These are phyloP conservation scores for Clausena lansium DNA, from an alignment of 345 rosid genomes.

Conservation along the genomic window DNA sequence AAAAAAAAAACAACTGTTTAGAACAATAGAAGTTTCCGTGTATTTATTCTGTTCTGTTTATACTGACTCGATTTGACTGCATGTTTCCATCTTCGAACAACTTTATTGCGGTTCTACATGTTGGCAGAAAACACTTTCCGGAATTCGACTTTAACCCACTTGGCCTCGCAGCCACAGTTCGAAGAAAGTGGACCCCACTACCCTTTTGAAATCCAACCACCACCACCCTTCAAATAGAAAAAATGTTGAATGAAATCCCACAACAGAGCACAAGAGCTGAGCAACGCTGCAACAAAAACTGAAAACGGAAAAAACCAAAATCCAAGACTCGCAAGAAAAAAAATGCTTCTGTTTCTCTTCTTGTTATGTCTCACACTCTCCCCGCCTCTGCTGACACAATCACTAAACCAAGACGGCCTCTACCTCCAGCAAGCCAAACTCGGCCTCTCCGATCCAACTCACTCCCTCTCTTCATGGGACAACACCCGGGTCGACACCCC, in stretches of 20 bases:
- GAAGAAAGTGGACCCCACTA: background rate
- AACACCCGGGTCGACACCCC: conserved; percentile 59
- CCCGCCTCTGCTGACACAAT: conserved; percentile 11
- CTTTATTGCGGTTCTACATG: background rate
- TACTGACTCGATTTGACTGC: background rate
- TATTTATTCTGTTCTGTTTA: too few species aligned
- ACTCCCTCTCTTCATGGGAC: conserved; percentile 61
- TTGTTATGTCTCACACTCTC: conserved; percentile 27
- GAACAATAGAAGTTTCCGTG: too few species aligned
- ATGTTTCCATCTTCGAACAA: background rate
- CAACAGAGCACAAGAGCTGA: too few species aligned
- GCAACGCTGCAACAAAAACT: background rate
- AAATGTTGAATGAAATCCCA: too few species aligned
- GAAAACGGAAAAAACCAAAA: background rate
- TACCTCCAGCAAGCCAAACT: conserved; percentile 60
- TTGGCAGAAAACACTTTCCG: background rate
- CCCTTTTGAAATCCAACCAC: too few species aligned
- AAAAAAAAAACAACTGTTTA: too few species aligned
- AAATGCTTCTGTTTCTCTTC: conserved; percentile 40
- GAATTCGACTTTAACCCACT: background rate
- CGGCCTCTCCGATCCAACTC: conserved; percentile 57
- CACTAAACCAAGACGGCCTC: conserved; percentile 73
- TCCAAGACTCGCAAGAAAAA: background rate
- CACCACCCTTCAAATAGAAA: background rate
- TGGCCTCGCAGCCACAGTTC: background rate